These are phyloP conservation scores for Eutypa lata DNA, from an alignment of 2,329 filamentous ascomycete genomes.

Conservation along the genomic window DNA sequence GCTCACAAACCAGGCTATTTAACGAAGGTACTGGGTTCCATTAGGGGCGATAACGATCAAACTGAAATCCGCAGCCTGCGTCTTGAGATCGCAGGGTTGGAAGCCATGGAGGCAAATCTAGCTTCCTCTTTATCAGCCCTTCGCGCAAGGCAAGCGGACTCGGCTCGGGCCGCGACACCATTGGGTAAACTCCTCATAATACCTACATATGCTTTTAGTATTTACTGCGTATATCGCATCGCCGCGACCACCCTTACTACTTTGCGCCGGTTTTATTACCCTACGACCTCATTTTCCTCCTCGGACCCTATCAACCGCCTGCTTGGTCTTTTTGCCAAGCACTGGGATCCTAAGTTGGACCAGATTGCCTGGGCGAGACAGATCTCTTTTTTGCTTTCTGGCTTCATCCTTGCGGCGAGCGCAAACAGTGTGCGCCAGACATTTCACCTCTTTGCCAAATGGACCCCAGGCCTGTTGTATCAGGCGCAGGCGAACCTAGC, in stretches of 20 bases:
- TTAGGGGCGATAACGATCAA: conserved; percentile 62
- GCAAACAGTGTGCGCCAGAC: conserved; percentile 85
- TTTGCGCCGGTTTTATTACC: conserved; percentile 54
- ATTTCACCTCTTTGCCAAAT: conserved; percentile 74
- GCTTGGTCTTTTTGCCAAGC: conserved; percentile 73
- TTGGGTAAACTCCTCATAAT: conserved; percentile 62
- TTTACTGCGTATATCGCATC: conserved; percentile 85
- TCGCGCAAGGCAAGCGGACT: conserved; percentile 59
- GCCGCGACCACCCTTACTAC: conserved; percentile 67
- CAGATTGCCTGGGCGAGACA: conserved; percentile 80
- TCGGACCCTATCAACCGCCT: conserved; percentile 83
- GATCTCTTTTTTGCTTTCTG: conserved; percentile 79
- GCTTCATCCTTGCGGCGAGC: conserved; percentile 76
- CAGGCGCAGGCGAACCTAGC: conserved; percentile 76
- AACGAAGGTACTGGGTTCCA: conserved; percentile 68
- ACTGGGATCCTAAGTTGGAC: conserved; percentile 81
- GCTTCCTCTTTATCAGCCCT: conserved; percentile 63
- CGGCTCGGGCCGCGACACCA: conserved; percentile 64
- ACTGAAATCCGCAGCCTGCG: conserved; percentile 61
- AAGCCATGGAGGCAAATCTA: conserved; percentile 74
- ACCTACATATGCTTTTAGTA: conserved; percentile 66
- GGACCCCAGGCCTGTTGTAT: conserved; percentile 67
- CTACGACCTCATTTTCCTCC: conserved; percentile 55
- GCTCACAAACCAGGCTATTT: conserved; percentile 59
- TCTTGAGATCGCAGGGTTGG: conserved; percentile 74